A percentile compares a stretch with the other conserved stretches of the same genome.
phyloP scores from a whole-genome alignment of 129 eudicot species.

The Tanacetum coccineum region DNA sequence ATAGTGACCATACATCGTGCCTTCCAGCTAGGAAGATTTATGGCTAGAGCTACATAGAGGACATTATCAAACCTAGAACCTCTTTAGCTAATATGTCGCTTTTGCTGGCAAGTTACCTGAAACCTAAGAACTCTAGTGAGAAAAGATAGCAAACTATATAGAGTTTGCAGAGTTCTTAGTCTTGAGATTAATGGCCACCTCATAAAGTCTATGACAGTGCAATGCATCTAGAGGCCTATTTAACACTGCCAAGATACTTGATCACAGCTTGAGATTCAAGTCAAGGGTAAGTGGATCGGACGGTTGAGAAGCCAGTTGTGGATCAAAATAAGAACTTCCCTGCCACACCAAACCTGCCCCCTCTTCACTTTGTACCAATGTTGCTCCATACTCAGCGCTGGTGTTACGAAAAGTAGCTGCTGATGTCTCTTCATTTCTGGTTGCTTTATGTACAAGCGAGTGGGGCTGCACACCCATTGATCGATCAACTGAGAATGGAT shows the following conservation, averaged over 20 bases:
- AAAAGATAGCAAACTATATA: slow-evolving; percentile 9
- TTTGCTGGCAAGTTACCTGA: background rate
- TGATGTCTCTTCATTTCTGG: slow-evolving; percentile 21
- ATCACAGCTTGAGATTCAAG: slow-evolving; percentile 49
- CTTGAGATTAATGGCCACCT: background rate
- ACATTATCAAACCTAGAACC: slow-evolving; percentile 5
- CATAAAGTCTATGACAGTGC: background rate
- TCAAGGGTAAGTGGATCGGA: slow-evolving; percentile 36
- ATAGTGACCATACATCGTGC: slow-evolving; percentile 10
- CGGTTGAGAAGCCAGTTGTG: slow-evolving; percentile 35
- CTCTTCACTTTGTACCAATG: slow-evolving; percentile 31
- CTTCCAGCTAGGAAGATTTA: slow-evolving; percentile 8
- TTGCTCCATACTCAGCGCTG: slow-evolving; percentile 23
- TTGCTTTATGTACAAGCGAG: slow-evolving; percentile 48
- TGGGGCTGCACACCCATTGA: slow-evolving; percentile 65
- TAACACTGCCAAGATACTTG: background rate
- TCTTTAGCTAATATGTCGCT: background rate
- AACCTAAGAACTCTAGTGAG: slow-evolving; percentile 16
- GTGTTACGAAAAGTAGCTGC: slow-evolving; percentile 26
- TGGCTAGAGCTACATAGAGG: slow-evolving; percentile 14
- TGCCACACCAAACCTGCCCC: slow-evolving; percentile 50
- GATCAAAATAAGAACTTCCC: slow-evolving; percentile 57
- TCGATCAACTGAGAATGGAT: slow-evolving; percentile 26
- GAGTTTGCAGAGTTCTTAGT: background rate
- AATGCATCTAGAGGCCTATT: too few species aligned